phyloP scores from a whole-genome alignment of 768 basidiomycete genomes.

The Hericium erinaceus region DNA sequence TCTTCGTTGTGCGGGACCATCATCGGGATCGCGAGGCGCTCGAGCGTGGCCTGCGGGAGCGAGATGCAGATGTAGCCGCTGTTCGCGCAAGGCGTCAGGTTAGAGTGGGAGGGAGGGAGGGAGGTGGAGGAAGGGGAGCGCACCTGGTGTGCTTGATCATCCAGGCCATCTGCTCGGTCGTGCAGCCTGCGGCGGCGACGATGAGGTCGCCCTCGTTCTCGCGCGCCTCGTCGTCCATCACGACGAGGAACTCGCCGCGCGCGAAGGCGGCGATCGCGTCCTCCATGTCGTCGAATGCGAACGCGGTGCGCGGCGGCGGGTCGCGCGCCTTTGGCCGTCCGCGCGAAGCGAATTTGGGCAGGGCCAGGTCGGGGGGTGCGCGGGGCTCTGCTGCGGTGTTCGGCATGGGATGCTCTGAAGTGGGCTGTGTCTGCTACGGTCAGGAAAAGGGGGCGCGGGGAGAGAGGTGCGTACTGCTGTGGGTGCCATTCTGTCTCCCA shows the following conservation, averaged over 20 bases:
- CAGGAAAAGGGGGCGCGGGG: background rate
- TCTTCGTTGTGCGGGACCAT: conserved; percentile 93
- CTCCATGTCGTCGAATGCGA: conserved; percentile 73
- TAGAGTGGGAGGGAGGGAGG: background rate
- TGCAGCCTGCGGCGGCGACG: conserved; percentile 73
- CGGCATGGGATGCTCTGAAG: no score
- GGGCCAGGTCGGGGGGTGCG: conserved; percentile 4
- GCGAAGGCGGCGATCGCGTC: conserved; percentile 70
- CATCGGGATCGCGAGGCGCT: conserved; percentile 78
- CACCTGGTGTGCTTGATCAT: conserved; percentile 95
- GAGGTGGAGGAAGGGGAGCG: conserved; percentile 13
- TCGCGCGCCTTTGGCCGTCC: conserved; percentile 17
- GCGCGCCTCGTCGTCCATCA: conserved; percentile 92
- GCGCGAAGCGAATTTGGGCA: conserved; percentile 11
- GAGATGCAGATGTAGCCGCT: conserved; percentile 95
- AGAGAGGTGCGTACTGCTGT: background rate
- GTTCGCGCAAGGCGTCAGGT: background rate
- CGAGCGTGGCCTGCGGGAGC: conserved; percentile 65
- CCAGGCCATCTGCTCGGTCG: conserved; percentile 98
- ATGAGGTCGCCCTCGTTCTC: conserved; percentile 99
- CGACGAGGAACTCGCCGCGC: conserved; percentile 85
- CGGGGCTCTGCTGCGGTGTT: no score
- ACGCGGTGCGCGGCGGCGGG: conserved; percentile 23
- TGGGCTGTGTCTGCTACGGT: background rate
- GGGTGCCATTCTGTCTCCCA: background rate